Evolutionary conservation across 805 yeast genomes (phyloP).

Genomic region (Myxozyma udenii): DNA sequence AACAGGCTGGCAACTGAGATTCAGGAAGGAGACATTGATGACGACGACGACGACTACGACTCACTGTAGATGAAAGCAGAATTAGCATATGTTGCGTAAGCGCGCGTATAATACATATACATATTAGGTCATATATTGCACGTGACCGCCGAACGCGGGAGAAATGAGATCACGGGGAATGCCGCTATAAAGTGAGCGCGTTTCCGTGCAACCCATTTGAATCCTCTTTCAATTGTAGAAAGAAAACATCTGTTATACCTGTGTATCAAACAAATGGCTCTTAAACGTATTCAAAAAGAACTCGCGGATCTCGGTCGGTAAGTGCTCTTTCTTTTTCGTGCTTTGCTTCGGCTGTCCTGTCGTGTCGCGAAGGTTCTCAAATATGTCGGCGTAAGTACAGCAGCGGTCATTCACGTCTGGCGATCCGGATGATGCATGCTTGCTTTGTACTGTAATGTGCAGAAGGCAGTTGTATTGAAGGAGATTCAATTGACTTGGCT

Average conservation of each 20-base stretch:
- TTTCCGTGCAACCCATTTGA: too few relatives aligned
- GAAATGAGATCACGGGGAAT: background rate
- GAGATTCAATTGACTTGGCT: too few relatives aligned
- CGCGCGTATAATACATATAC: too few relatives aligned
- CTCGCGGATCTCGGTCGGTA: slow-evolving; percentile 90
- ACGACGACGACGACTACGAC: slow-evolving; percentile 39
- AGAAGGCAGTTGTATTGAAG: too few relatives aligned
- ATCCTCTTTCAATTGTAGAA: too few relatives aligned
- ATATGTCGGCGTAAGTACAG: too few relatives aligned
- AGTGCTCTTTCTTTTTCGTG: slow-evolving; percentile 39
- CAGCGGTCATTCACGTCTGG: too few relatives aligned
- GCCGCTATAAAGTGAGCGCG: slow-evolving; percentile 4
- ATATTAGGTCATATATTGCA: too few relatives aligned
- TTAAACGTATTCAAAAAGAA: slow-evolving; percentile 94
- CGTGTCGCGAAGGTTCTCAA: too few relatives aligned
- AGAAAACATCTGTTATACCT: background rate
- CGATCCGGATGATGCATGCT: too few relatives aligned
- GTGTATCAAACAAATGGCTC: slow-evolving; percentile 52
- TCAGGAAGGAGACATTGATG: slow-evolving; percentile 46
- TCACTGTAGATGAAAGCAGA: slow-evolving; percentile 15
- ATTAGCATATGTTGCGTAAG: too few relatives aligned
- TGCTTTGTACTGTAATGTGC: too few relatives aligned
- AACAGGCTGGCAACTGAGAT: slow-evolving; percentile 43
- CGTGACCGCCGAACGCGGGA: slow-evolving; percentile 15
- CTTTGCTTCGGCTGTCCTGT: background rate